Conservation (phyloP, 2,329 filamentous ascomycete genomes). For the Talaromyces amestolkiae region DNA sequence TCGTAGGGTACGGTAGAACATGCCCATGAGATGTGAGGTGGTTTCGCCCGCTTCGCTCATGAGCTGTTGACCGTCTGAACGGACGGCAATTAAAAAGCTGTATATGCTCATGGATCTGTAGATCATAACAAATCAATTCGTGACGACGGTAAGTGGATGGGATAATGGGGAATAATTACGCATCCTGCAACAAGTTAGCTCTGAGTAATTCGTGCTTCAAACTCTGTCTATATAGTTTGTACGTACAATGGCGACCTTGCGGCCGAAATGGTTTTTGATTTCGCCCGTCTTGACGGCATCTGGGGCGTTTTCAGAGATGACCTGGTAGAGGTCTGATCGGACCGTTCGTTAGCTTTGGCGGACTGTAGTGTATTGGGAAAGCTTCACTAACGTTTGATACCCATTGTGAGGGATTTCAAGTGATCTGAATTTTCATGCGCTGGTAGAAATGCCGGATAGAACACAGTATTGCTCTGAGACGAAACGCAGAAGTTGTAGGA, state of each 20-base stretch:
- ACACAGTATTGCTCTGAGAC: background rate
- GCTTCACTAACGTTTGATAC: constrained; percentile 49
- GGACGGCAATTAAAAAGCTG: constrained; percentile 95
- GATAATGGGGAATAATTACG: constrained; percentile 42
- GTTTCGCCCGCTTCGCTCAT: constrained; percentile 94
- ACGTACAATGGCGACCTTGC: constrained; percentile 94
- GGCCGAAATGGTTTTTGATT: constrained; percentile 98
- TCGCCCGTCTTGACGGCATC: constrained; percentile 93
- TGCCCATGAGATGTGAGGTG: constrained; percentile 96
- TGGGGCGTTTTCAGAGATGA: constrained; percentile 91
- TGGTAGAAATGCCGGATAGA: background rate
- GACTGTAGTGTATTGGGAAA: background rate
- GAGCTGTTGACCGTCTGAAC: constrained; percentile 93
- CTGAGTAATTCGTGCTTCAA: background rate
- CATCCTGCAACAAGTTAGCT: constrained; percentile 49
- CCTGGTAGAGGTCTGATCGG: constrained; percentile 64
- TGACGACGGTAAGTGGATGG: background rate
- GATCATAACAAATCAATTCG: background rate
- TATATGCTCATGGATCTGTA: constrained; percentile 94
- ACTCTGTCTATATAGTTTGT: background rate
- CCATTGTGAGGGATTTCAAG: constrained; percentile 37
- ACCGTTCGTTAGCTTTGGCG: constrained; percentile 8
- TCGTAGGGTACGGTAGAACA: constrained; percentile 97
- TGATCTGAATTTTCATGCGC: background rate
- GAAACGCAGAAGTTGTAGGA: background rate